Evolutionary conservation across 768 basidiomycete species (phyloP).

Genomic region (Lentinula guzmanii): DNA sequence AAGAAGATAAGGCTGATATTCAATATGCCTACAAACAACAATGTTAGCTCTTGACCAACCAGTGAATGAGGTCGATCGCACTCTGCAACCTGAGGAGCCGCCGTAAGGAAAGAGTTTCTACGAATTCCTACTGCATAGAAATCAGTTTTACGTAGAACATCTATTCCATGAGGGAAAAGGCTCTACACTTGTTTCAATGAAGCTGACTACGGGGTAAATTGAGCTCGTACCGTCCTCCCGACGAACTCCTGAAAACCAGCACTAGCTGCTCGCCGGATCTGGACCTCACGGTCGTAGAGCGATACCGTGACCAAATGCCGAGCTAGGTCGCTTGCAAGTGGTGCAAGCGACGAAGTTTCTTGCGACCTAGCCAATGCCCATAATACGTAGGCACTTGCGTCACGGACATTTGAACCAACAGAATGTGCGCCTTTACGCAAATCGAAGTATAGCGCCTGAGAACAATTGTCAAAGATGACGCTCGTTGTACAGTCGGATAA

Average conservation of each 20-base stretch:
- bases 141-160: constrained; percentile 86
- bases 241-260: constrained; percentile 98
- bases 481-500: constrained; percentile 5
- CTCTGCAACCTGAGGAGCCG: constrained; percentile 85
- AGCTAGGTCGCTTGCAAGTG: constrained; percentile 62
- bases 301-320: constrained; percentile 71
- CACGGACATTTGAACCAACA: constrained; percentile 90
- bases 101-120: constrained; percentile 76
- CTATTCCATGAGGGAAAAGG: constrained; percentile 90
- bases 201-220: not conserved
- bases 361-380: constrained; percentile 91
- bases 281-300: constrained; percentile 89
- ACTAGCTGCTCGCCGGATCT: constrained; percentile 92
- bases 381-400: constrained; percentile 89
- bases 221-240: constrained; percentile 71
- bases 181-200: constrained; percentile 41
- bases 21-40: constrained; percentile 50
- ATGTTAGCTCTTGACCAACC: not conserved
- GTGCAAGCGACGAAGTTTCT: constrained; percentile 47
- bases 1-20: constrained; percentile 66
- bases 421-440: constrained; percentile 89
- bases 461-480: not conserved
- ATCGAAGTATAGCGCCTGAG: constrained; percentile 87
- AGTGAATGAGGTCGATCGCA: constrained; percentile 32
- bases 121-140: constrained; percentile 91